phyloP scores from a whole-genome alignment of 176 grass and related monocot genomes.

The Pontederia crassipes region DNA sequence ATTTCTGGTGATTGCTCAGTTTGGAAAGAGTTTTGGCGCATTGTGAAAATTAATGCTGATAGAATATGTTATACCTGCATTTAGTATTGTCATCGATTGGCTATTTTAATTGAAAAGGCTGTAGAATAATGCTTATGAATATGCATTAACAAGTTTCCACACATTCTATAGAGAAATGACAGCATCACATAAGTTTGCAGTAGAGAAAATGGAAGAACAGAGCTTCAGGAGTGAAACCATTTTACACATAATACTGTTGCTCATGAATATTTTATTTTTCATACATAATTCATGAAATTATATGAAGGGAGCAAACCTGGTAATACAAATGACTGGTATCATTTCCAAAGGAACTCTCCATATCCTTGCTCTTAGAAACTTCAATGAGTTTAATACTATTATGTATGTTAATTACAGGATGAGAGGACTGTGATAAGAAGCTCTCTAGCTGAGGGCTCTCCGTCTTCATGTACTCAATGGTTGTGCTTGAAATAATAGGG shows the following conservation, averaged over 20 bases:
- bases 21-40: too few species aligned
- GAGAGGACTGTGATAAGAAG: conserved; percentile 43
- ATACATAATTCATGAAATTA: not conserved
- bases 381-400: conserved; percentile 45
- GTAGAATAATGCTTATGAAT: too few species aligned
- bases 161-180: too few species aligned
- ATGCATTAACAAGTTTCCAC: too few species aligned
- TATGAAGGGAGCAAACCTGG: conserved; percentile 49
- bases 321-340: conserved; percentile 41
- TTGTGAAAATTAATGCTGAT: too few species aligned
- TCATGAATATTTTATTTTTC: not conserved
- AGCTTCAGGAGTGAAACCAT: not conserved
- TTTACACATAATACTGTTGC: not conserved
- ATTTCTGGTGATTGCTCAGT: too few species aligned
- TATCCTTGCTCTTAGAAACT: conserved; percentile 40
- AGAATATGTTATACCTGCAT: too few species aligned
- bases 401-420: conserved; percentile 39
- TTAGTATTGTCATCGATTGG: too few species aligned
- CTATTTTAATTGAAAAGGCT: too few species aligned
- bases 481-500: conserved; percentile 59
- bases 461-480: conserved; percentile 65
- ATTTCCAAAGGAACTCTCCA: conserved; percentile 66
- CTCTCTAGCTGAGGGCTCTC: conserved; percentile 49
- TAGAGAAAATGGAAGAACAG: too few species aligned
- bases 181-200: too few species aligned